Evolutionary conservation across 331 rosid species (phyloP).

Genomic region (Pyracantha coccinea): DNA sequence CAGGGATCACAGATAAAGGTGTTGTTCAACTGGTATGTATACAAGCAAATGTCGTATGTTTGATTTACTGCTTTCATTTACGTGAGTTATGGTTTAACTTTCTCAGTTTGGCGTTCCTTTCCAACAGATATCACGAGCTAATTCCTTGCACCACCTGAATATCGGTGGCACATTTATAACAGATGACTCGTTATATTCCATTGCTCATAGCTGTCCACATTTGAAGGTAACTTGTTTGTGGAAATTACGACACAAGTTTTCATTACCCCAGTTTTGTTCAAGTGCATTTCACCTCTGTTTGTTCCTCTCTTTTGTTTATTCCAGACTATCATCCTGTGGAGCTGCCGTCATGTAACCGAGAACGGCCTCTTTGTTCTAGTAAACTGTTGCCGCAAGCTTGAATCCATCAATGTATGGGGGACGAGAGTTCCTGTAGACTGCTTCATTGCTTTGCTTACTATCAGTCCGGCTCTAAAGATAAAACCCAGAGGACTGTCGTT

Average conservation of each 20-base stretch:
- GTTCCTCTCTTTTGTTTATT: neutral
- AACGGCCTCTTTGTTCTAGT: slow-evolving; percentile 59
- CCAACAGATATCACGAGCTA: slow-evolving; percentile 64
- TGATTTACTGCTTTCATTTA: no score
- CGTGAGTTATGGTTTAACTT: no score
- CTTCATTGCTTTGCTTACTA: slow-evolving; percentile 40
- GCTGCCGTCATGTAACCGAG: slow-evolving; percentile 87
- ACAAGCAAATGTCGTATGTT: no score
- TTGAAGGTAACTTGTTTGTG: slow-evolving; percentile 42
- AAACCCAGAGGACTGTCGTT: slow-evolving; percentile 31
- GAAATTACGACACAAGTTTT: neutral
- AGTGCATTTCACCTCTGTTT: neutral
- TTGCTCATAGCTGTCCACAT: slow-evolving; percentile 65
- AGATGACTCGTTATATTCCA: slow-evolving; percentile 66
- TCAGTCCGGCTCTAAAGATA: slow-evolving; percentile 62
- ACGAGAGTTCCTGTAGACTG: slow-evolving; percentile 67
- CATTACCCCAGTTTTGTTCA: neutral
- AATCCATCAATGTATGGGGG: slow-evolving; percentile 85
- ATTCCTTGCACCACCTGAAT: slow-evolving; percentile 63
- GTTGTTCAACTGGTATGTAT: slow-evolving; percentile 71
- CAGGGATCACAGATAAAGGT: slow-evolving; percentile 90
- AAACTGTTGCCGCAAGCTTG: slow-evolving; percentile 63
- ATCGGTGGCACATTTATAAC: slow-evolving; percentile 96
- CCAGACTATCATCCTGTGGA: slow-evolving; percentile 85
- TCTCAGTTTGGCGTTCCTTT: neutral